Base-by-base conservation (phyloP, 257 asterid species). In the Anisodus tanguticus region DNA sequence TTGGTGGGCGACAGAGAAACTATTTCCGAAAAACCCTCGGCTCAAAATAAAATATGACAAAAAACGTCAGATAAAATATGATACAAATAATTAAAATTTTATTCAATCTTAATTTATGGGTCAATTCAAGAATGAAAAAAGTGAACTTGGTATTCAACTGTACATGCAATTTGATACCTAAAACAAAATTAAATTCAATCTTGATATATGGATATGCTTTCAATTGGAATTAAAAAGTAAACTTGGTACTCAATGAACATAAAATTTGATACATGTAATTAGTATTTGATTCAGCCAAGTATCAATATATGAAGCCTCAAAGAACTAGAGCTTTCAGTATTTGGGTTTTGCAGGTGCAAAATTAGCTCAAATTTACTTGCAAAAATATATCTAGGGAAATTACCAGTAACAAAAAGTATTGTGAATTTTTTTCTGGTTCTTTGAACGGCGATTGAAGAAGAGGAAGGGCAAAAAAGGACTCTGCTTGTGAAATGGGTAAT, bases 161-260 rank as follows among this genome's bases (percentile, higher is more conserved):
- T 31, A 12, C 51, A 68, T 37, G 2, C 6, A 6, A 59, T 17
- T 59, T 59, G 66, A 59, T 59, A 64, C 17, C 71, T 9, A 31
- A 64, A 64, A 64, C 70, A 11, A 64, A 9, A 64, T 26, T 26
- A 22, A 3, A 64, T 5, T 11, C 70, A 22, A 0, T 64, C 39
- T 71, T n/a, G 37, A 43, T 71, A 8, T 5, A 17, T 17, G 57
- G 76, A 37, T 71, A 8, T 45, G 1, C 3, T 17, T 37, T 71
- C 39, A 71, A 71, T 45, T 71, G 43, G 79, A 71, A 43, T 71
- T 43, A 71, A 71, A 45, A 71, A 45, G 4, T 2, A 45, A 72
- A 47, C 10, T 47, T 19, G 0, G 1, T 10, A 47, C 16, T 45
- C 39, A 10, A 72, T n/a, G 0, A 45, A 47, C 79, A 71, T 0